These are phyloP conservation scores for Torulaspora maleeae DNA, from an alignment of 805 yeast species.

Conservation along the genomic window DNA sequence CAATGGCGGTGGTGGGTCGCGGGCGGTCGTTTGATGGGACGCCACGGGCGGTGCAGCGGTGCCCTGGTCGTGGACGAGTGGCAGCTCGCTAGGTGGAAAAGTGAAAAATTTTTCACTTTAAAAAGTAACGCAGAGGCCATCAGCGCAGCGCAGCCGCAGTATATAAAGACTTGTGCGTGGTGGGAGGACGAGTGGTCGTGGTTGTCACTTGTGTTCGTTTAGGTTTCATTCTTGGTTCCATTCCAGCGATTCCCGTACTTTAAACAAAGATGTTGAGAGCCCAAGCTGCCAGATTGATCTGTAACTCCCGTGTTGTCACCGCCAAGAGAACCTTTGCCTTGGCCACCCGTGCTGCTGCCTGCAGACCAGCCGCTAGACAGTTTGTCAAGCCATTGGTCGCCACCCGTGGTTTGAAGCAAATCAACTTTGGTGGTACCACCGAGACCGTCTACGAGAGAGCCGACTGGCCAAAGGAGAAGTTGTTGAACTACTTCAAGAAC, in stretches of 20 bases:
- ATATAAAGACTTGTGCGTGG: background rate
- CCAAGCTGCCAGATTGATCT: slow-evolving; percentile 41
- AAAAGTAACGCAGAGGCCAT: slow-evolving; percentile 2
- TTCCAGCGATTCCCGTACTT: background rate
- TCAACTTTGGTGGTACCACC: slow-evolving; percentile 92
- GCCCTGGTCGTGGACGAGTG: background rate
- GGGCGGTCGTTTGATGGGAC: background rate
- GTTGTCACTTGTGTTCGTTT: background rate
- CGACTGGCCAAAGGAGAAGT: slow-evolving; percentile 99
- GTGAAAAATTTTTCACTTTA: slow-evolving; percentile 5
- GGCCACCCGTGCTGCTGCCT: slow-evolving; percentile 42
- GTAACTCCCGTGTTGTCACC: slow-evolving; percentile 42
- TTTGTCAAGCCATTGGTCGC: slow-evolving; percentile 46
- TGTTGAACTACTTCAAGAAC: slow-evolving; percentile 92
- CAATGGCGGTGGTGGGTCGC: background rate
- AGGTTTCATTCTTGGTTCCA: background rate
- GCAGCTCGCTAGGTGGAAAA: background rate
- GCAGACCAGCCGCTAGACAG: slow-evolving; percentile 58
- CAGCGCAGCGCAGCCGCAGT: background rate
- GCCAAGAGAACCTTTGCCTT: slow-evolving; percentile 65
- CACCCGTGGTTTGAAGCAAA: slow-evolving; percentile 89
- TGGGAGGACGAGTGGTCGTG: background rate
- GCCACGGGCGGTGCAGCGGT: no score
- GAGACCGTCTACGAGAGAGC: slow-evolving; percentile 97
- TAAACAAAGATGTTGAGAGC: slow-evolving; percentile 36